Evolutionary conservation across 352 stramenopile genomes (phyloP), one percentile per base, ranked within the genome.

Genomic region (Aphanomyces invadans): DNA sequence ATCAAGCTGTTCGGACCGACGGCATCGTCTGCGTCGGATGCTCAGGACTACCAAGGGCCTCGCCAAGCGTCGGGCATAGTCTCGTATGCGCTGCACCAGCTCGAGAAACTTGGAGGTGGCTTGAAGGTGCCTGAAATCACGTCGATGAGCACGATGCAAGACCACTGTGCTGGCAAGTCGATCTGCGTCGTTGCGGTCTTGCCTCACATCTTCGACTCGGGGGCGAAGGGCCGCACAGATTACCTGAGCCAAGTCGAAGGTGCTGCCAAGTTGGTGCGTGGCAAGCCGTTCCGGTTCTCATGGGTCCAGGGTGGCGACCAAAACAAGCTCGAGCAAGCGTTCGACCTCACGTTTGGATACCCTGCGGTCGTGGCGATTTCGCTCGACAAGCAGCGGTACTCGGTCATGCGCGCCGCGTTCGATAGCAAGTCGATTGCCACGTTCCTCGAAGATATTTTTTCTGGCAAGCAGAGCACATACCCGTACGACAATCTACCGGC

Each of bases 1-100:
- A 93, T 98, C 65, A 97, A 97, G 77, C 90, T 98, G 19, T 98
- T 98, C 67, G 82, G 86, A 25, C 86, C 86, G 0, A 74, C 73
- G 15, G 83, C 83, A 1, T 76, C 76, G 49, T 82, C 78, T 15
- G 63, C 81, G 3, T 65, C 62, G 2, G 79, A 90, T 57, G 81
- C 83, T 1, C 39, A 86, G 23, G 86, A 96, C 48, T 98, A 98
- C 74, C 76, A 95, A 33, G 90, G 91, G 1, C 76, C 86, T 12
- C 88, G 92, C 12, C 90, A 87, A 26, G 88, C 90, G 19, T 76
- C 75, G 5, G 89, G 73, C 19, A 97, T 98, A 60, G 83, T 86
- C 0, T 44, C 79, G 38, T 96, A 86, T 57, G 88, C 74, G 15
- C 79, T 96, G 19, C 66, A 86, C 28, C 75, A 83, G 21, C 70